Conservation (phyloP, 1,284 basidiomycete genomes). For the Malassezia sympodialis region DNA sequence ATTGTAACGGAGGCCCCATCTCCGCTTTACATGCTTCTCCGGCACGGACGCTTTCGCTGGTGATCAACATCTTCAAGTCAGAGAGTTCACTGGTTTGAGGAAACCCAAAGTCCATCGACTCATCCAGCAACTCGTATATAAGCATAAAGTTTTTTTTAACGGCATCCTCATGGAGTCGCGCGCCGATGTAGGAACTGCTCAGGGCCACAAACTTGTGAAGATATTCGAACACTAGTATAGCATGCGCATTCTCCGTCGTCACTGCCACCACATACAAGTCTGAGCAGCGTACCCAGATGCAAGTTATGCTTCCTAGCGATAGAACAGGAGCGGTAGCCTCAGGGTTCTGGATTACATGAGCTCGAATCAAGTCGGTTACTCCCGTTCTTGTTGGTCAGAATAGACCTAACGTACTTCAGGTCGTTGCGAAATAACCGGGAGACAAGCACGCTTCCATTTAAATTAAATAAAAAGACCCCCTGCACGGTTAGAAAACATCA, state of each 20-base stretch:
- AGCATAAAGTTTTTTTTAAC: constrained; percentile 89
- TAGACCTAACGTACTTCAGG: constrained; percentile 22
- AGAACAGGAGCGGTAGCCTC: constrained; percentile 94
- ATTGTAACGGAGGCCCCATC: constrained; percentile 89
- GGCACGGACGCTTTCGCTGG: constrained; percentile 82
- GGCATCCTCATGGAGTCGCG: constrained; percentile 85
- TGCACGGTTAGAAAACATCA: neutral
- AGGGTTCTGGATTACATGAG: constrained; percentile 94
- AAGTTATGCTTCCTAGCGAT: constrained; percentile 89
- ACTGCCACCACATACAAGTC: constrained; percentile 90
- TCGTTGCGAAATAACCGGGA: constrained; percentile 42
- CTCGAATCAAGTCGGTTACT: constrained; percentile 45
- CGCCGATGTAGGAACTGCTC: constrained; percentile 86
- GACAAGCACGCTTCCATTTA: constrained; percentile 68
- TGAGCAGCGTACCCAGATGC: constrained; percentile 91
- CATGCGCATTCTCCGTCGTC: constrained; percentile 95
- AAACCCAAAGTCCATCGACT: constrained; percentile 97
- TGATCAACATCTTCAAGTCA: constrained; percentile 94
- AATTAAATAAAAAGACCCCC: constrained; percentile 97
- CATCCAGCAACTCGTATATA: constrained; percentile 43
- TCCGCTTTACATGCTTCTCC: constrained; percentile 74
- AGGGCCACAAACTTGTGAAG: constrained; percentile 91
- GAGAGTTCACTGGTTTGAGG: constrained; percentile 99
- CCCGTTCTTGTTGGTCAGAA: constrained; percentile 3
- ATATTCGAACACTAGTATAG: constrained; percentile 94